phyloP scores from a whole-genome alignment of 148 eudicot species.

The Persicaria tinctoria region DNA sequence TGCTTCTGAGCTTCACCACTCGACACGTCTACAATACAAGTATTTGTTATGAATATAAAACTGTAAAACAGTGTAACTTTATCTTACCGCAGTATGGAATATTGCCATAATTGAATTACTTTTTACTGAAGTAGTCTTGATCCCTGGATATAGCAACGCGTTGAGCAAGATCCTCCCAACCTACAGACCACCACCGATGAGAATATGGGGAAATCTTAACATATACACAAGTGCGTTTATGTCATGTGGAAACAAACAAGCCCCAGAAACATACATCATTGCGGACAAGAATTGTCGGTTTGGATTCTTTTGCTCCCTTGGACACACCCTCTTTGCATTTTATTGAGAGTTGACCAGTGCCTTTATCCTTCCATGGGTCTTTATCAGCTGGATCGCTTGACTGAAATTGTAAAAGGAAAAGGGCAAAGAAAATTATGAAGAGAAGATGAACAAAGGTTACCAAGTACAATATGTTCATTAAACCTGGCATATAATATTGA shows the following conservation, averaged over 20 bases:
- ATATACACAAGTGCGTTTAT: background rate
- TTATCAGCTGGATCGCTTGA: slow-evolving; percentile 69
- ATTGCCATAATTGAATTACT: slow-evolving; percentile 68
- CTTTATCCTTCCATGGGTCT: slow-evolving; percentile 84
- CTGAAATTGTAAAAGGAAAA: slow-evolving; percentile 24
- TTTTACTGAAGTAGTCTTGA: slow-evolving; percentile 72
- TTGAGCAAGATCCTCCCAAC: slow-evolving; percentile 83
- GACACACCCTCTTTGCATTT: slow-evolving; percentile 61
- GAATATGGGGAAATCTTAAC: background rate
- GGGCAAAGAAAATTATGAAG: background rate
- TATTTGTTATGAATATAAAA: background rate
- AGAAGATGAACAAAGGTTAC: background rate
- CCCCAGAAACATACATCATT: slow-evolving; percentile 69
- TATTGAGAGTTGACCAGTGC: slow-evolving; percentile 66
- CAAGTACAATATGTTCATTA: background rate
- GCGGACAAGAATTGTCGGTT: slow-evolving; percentile 76
- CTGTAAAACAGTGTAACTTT: background rate
- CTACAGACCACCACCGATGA: slow-evolving; percentile 36
- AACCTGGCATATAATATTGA: background rate
- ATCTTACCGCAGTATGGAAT: slow-evolving; percentile 73
- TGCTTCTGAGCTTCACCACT: background rate
- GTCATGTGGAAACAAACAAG: background rate
- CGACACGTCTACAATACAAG: background rate
- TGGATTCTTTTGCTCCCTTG: slow-evolving; percentile 81
- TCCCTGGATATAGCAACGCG: slow-evolving; percentile 74